These are phyloP conservation scores for Penicillium sp. DNA, from an alignment of 2,329 filamentous ascomycete genomes.

Conservation along the genomic window DNA sequence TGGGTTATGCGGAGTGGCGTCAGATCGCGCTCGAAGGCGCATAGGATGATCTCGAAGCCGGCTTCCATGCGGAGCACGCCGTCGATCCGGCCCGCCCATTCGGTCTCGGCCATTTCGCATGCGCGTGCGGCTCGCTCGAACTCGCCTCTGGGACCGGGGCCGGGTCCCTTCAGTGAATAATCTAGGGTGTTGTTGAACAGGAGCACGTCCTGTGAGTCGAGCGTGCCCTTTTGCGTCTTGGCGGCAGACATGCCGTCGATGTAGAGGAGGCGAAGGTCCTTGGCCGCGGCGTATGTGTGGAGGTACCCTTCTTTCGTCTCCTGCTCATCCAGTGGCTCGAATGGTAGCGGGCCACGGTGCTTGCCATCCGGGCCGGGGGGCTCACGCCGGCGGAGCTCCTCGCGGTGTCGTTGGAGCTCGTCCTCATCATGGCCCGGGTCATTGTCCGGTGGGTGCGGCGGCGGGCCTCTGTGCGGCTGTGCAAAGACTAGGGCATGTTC, in stretches of 20 bases:
- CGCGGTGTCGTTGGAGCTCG: conserved; percentile 1
- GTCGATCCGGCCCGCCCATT: conserved; percentile 57
- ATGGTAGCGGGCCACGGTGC: neutral
- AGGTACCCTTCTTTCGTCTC: conserved; percentile 53
- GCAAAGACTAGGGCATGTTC: conserved; percentile 70
- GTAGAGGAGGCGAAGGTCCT: conserved; percentile 61
- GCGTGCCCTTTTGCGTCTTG: conserved; percentile 63
- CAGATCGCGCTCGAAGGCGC: conserved; percentile 55
- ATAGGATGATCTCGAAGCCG: conserved; percentile 69
- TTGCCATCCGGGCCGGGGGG: neutral
- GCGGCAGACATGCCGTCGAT: conserved; percentile 68
- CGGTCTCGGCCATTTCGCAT: conserved; percentile 52
- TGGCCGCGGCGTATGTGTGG: conserved; percentile 62
- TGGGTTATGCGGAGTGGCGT: conserved; percentile 35
- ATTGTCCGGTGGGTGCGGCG: conserved; percentile 1
- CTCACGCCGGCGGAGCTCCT: conserved; percentile 13
- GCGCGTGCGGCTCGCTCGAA: conserved; percentile 52
- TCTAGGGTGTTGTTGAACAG: conserved; percentile 46
- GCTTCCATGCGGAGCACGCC: conserved; percentile 66
- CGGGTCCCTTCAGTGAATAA: neutral
- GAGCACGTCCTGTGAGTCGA: conserved; percentile 65
- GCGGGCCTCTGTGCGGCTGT: conserved; percentile 13
- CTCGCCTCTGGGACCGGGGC: conserved; percentile 39
- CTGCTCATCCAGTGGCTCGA: conserved; percentile 1
- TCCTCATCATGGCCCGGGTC: conserved; percentile 4